phyloP scores from a whole-genome alignment of 73 alveolate species.

The Paramecium pentaurelia region DNA sequence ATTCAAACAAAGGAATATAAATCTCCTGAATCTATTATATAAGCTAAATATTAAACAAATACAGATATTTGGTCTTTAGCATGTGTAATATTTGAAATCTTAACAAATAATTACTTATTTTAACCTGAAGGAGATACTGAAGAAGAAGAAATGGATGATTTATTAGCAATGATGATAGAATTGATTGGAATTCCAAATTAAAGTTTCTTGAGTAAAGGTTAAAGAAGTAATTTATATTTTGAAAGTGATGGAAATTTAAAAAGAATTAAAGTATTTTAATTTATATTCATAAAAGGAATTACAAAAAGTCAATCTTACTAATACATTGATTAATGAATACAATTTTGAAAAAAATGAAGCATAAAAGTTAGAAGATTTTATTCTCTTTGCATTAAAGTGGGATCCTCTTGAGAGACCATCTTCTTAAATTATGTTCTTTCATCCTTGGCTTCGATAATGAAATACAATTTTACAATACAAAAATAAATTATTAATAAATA shows the following conservation, averaged over 20 bases:
- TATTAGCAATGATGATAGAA: slow-evolving; percentile 73
- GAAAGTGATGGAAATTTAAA: background rate
- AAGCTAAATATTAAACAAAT: slow-evolving; percentile 67
- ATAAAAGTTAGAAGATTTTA: background rate
- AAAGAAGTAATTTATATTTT: background rate
- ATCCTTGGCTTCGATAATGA: background rate
- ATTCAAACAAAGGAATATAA: slow-evolving; percentile 83
- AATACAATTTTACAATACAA: background rate
- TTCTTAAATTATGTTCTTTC: background rate
- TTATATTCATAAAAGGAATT: background rate
- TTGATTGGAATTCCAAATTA: slow-evolving; percentile 60
- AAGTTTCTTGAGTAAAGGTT: background rate
- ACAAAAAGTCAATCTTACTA: background rate
- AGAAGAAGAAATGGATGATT: slow-evolving; percentile 71
- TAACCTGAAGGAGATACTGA: slow-evolving; percentile 62
- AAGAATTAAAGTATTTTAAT: background rate
- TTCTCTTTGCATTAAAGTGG: background rate
- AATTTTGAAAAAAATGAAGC: background rate
- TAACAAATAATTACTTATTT: slow-evolving; percentile 82
- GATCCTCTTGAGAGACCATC: slow-evolving; percentile 2
- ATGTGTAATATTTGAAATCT: slow-evolving; percentile 81
- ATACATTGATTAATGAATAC: background rate
- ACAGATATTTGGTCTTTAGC: slow-evolving; percentile 86
- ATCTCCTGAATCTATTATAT: slow-evolving; percentile 89
- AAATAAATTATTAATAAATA: background rate